Evolutionary conservation across 768 basidiomycete species (phyloP), one percentile per base, ranked within the genome.

Genomic region (Lactifluus piperatus): DNA sequence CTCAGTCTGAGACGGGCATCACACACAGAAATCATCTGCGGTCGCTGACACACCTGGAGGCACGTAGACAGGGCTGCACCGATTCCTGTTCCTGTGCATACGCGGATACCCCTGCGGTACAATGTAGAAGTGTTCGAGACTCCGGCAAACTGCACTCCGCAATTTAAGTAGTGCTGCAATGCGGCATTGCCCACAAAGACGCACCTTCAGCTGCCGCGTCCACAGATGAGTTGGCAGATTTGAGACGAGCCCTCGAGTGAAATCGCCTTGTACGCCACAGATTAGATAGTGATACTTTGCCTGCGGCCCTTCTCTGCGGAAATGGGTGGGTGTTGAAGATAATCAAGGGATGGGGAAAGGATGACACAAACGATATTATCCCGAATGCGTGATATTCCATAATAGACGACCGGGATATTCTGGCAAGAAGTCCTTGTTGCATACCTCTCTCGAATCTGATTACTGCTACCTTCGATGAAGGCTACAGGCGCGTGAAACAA

Each of bases 311-410:
- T 88, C 87, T 20, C 88, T 88, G 66, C 29, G 11, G 48, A 56
- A 54, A 18, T 52, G 9, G 39, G 18, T 45, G 27, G 37, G 26
- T 46, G 65, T 51, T 57, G 62, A 56, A 67, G 43, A 50, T 16
- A 55, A 61, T 45, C 32, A 49, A 37, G 45, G 26, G n/a, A 52
- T 41, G 8, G 53, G 39, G n/a, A 14, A 26, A 3, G 6, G 20
- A 24, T 9, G 6, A 53, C 39, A 67, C 83, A 24, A 70, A 87
- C 84, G 85, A 86, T 58, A 90, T 79, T 60, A 85, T 83, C 54
- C 87, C 88, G 60, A 90, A 91, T 32, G 86, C 85, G 69, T 90
- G 88, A 69, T 89, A 90, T 70, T 91, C 88, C 84, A 82, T 81
- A 62, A 89, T 77, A 32, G 84, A 77, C 20, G 81, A 81, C 36